These are phyloP conservation scores for Phlebiopsis gigantea DNA, from an alignment of 768 basidiomycete genomes.

Conservation along the genomic window DNA sequence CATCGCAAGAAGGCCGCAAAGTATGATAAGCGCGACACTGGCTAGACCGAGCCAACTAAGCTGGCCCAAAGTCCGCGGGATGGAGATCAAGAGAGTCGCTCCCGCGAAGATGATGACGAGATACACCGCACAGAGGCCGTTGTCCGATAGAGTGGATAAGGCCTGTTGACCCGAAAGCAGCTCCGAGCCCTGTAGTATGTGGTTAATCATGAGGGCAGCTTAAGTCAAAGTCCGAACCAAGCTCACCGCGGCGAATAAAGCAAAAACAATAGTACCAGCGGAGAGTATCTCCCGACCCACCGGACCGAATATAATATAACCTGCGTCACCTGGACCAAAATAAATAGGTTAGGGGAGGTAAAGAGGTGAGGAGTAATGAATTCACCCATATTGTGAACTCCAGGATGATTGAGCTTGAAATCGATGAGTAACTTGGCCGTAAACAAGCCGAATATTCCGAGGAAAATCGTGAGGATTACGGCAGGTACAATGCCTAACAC, in stretches of 20 bases:
- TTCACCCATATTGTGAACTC: constrained; percentile 49
- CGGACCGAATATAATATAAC: constrained; percentile 43
- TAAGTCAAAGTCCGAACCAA: background rate
- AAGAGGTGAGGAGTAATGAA: background rate
- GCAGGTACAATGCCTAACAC: constrained; percentile 50
- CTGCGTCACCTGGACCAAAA: constrained; percentile 39
- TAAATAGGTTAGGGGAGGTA: background rate
- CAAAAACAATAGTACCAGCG: constrained; percentile 44
- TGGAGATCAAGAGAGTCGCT: constrained; percentile 35
- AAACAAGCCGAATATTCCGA: constrained; percentile 45
- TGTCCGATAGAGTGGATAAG: constrained; percentile 40
- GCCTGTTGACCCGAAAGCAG: constrained; percentile 50
- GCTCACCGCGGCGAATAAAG: constrained; percentile 33
- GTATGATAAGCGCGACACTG: constrained; percentile 36
- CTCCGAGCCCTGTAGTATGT: constrained; percentile 36
- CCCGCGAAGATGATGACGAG: constrained; percentile 42
- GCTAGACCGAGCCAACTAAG: constrained; percentile 43
- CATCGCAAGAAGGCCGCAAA: constrained; percentile 48
- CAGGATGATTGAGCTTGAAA: constrained; percentile 52
- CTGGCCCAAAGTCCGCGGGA: constrained; percentile 43
- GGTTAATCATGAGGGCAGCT: background rate
- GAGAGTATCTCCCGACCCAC: constrained; percentile 41
- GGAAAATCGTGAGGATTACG: constrained; percentile 46
- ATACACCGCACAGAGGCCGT: constrained; percentile 41
- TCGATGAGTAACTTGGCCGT: constrained; percentile 50